phyloP scores from a whole-genome alignment of 78 protist species.

The Guillardia theta region DNA sequence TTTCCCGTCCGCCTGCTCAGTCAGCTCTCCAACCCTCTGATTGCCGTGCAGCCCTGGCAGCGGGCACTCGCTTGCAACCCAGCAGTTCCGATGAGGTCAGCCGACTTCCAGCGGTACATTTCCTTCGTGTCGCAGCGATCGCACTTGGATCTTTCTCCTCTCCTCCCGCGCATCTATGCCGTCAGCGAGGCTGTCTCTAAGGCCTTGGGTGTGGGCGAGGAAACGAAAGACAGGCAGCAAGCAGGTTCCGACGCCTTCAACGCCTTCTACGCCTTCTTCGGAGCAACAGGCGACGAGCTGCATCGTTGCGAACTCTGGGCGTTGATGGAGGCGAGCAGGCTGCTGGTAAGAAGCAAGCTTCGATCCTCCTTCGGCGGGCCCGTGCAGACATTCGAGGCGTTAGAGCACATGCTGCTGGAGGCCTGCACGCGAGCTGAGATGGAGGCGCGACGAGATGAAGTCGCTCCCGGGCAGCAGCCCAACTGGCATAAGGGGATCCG shows the following conservation, averaged over 20 bases:
- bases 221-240: not conserved
- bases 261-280: too few relatives aligned
- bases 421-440: not conserved
- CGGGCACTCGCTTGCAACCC: not conserved
- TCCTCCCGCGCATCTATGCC: not conserved
- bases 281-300: not conserved
- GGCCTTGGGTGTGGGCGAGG: not conserved
- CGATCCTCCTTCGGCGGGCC: conserved; percentile 29
- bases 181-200: not conserved
- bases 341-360: not conserved
- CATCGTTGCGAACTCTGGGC: not conserved
- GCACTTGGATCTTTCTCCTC: not conserved
- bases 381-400: conserved; percentile 24
- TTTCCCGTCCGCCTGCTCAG: not conserved
- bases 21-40: not conserved
- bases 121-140: not conserved
- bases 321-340: not conserved
- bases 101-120: not conserved
- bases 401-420: conserved; percentile 34
- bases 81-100: not conserved
- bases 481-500: not conserved
- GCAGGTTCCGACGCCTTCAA: not conserved
- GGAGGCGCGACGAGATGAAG: not conserved
- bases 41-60: conserved; percentile 7
- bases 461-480: not conserved